Conservation (phyloP, 306 rosid genomes). For the Potentilla sterilis region DNA sequence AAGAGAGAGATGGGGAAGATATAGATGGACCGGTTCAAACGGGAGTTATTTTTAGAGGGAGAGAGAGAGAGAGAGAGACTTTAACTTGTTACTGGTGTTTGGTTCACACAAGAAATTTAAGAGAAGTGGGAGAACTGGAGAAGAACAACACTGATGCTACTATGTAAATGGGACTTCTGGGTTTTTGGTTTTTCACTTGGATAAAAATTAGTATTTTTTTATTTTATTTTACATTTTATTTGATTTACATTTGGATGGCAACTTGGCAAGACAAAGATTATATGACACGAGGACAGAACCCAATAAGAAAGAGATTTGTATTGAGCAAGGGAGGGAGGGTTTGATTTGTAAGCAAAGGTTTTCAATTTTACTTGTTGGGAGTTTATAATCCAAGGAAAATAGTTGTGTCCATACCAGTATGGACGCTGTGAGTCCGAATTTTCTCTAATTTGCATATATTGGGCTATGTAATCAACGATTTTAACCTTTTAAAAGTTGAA, state of each 20-base stretch:
- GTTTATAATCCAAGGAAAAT: too few relatives aligned
- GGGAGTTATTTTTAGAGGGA: slow-evolving; percentile 60
- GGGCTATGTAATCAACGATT: too few relatives aligned
- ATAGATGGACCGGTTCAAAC: slow-evolving; percentile 70
- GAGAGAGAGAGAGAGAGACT: slow-evolving; percentile 15
- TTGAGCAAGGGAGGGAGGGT: background rate
- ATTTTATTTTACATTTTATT: background rate
- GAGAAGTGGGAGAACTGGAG: background rate
- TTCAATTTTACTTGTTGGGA: background rate
- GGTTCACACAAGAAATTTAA: background rate
- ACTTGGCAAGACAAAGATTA: background rate
- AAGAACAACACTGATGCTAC: slow-evolving; percentile 6
- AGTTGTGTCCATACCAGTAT: too few relatives aligned
- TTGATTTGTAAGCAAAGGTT: slow-evolving; percentile 1
- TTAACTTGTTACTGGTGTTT: background rate
- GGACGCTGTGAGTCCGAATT: too few relatives aligned
- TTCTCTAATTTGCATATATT: too few relatives aligned
- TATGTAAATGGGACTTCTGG: slow-evolving; percentile 5
- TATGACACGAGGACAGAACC: too few relatives aligned
- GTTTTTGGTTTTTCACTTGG: background rate
- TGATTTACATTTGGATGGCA: background rate
- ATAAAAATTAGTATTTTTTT: background rate
- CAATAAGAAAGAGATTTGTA: background rate
- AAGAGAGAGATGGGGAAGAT: slow-evolving; percentile 24
- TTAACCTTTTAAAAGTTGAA: too few relatives aligned